Evolutionary conservation across 163 green algal species (phyloP).

Genomic region (Scenedesmus sp.): DNA sequence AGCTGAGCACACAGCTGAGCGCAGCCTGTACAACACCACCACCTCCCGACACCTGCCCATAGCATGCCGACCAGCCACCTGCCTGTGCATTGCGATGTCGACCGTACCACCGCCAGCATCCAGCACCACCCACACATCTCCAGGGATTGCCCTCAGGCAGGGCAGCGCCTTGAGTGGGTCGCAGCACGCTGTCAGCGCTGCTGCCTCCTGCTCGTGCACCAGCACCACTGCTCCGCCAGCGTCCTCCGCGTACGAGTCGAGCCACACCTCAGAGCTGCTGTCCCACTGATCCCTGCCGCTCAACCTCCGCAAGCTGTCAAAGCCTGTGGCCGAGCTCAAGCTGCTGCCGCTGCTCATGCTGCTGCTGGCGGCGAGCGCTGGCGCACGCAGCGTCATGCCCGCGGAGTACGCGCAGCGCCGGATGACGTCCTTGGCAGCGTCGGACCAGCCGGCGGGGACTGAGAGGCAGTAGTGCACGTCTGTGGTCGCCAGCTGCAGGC

Average conservation of each 20-base stretch:
- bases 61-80: too few species aligned
- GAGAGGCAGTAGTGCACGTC: constrained; percentile 25
- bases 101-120: constrained; percentile 10
- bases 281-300: not conserved
- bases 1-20: too few species aligned
- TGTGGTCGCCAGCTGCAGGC: not conserved
- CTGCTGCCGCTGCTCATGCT: too few species aligned
- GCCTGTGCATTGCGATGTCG: constrained; percentile 6
- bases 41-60: too few species aligned
- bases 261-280: not conserved
- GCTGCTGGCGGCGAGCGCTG: not conserved
- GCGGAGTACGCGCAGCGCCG: not conserved
- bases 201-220: constrained; percentile 33
- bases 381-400: not conserved
- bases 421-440: not conserved
- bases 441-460: not conserved
- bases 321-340: not conserved
- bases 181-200: not conserved
- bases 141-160: not conserved
- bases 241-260: not conserved
- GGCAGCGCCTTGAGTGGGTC: not conserved
- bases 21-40: too few species aligned
- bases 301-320: not conserved
- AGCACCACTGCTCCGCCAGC: not conserved
- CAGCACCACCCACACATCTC: constrained; percentile 4